Base-by-base conservation (phyloP, 176 grass and related monocot species). In the Cenchrus purpureus region DNA sequence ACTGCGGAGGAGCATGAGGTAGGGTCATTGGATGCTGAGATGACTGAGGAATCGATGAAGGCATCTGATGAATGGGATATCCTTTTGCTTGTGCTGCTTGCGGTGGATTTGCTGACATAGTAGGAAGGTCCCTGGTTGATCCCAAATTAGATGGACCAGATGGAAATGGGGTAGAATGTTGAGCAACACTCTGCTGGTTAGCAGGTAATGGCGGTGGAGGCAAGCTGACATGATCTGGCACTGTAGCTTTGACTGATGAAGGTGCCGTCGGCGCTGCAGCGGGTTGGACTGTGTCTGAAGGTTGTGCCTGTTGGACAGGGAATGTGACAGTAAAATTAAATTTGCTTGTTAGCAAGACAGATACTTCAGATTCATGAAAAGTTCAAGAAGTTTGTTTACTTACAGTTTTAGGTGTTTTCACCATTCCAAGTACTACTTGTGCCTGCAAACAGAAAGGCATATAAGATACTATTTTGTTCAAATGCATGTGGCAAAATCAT, bases 341-440 rank as follows among this genome's bases (percentile, higher is more conserved):
- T 87, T 70, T 69, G 7, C 49, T 25, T 4, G 44, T 65, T 53
- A 57, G 50, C 31, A 73, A 32, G 51, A 37, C 7, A 58, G 75
- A 68, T 63, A 68, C 28, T 65, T 65, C 65, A 87, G 80, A 58
- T 51, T 57, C n/a, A 86, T 44, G 51, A 55, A 29, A 83, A 73
- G 25, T 60, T 77, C 16, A 75, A 74, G 58, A 83, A 71, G 25
- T 55, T 56, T 61, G 72, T 67, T 62, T 84, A 77, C 42, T 82
- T 94, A 99, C 97, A 72, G 81, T 54, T 92, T 97, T 91, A 73
- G 94, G 94, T 48, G 90, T 84, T 78, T 99, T 89, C 45, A 99
- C 91, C 97, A 99, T 99, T 89, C 97, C 97, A 56, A 99, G 97
- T 89, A 97, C 90, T 61, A 99, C 87, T 89, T 99, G 97, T 7